Percentiles rank a stretch among this genome's conserved stretches.
Conservation (phyloP, 2,329 filamentous ascomycete species). For the Trichoderma sp. region DNA sequence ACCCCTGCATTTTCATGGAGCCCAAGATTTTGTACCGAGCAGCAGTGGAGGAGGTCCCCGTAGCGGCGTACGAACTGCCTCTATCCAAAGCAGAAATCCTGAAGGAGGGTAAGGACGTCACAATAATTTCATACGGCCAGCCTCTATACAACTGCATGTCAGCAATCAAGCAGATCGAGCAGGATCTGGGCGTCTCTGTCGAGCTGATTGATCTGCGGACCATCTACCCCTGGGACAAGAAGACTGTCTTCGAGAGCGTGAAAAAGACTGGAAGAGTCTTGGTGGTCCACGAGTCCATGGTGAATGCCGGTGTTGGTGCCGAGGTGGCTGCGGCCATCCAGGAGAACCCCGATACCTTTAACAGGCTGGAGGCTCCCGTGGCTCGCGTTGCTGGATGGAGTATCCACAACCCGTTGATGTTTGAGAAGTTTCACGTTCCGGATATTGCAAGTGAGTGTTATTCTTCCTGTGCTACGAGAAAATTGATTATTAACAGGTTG, state of each 20-base stretch:
- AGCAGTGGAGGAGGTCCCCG: slow-evolving; percentile 87
- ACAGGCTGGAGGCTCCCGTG: slow-evolving; percentile 82
- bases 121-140: slow-evolving; percentile 85
- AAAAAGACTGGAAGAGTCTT: slow-evolving; percentile 83
- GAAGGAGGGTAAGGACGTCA: slow-evolving; percentile 77
- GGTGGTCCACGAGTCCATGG: slow-evolving; percentile 90
- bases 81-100: slow-evolving; percentile 83
- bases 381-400: slow-evolving; percentile 86
- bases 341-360: slow-evolving; percentile 72
- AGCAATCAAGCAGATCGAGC: slow-evolving; percentile 72
- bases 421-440: slow-evolving; percentile 78
- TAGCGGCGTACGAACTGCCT: slow-evolving; percentile 77
- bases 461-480: not conserved
- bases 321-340: slow-evolving; percentile 89
- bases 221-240: slow-evolving; percentile 88
- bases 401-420: slow-evolving; percentile 77
- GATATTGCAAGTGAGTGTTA: slow-evolving; percentile 78
- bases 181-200: slow-evolving; percentile 73
- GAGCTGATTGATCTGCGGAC: slow-evolving; percentile 89
- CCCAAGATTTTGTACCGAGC: slow-evolving; percentile 92
- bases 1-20: slow-evolving; percentile 91
- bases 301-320: slow-evolving; percentile 85
- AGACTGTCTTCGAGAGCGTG: slow-evolving; percentile 78
- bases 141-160: slow-evolving; percentile 81
- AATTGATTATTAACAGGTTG: slow-evolving; percentile 15